phyloP scores from a whole-genome alignment of 495 filamentous ascomycete species.

The Daldinia bambusicola region DNA sequence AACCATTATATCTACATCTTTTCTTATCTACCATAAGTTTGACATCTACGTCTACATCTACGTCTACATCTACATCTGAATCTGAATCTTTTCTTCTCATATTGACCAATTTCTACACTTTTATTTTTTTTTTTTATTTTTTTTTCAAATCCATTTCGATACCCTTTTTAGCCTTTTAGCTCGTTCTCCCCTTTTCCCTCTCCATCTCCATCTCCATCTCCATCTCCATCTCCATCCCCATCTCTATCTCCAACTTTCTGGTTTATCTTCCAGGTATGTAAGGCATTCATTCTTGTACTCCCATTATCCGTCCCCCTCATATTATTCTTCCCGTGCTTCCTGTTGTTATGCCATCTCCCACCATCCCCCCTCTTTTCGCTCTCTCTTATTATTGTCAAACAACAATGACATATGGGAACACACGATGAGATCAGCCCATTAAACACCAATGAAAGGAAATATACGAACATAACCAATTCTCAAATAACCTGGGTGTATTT shows the following conservation, averaged over 20 bases:
- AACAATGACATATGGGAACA: background rate
- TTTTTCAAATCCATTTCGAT: constrained; percentile 2
- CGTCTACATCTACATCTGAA: constrained; percentile 17
- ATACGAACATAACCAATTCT: background rate
- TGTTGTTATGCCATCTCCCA: background rate
- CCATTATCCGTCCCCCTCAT: constrained; percentile 3
- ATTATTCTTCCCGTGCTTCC: constrained; percentile 10
- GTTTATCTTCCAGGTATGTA: background rate
- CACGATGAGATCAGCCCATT: background rate
- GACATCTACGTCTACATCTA: constrained; percentile 13
- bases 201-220: background rate
- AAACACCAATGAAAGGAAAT: constrained; percentile 24
- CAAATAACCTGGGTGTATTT: background rate
- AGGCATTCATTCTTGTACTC: constrained; percentile 1
- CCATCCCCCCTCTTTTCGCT: background rate
- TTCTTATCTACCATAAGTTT: too few species aligned
- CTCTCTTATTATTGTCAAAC: constrained; percentile 19
- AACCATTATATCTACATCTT: constrained; percentile 21
- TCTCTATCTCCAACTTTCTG: background rate
- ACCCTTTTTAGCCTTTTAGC: constrained; percentile 20
- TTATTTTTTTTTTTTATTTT: background rate
- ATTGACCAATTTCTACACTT: constrained; percentile 18
- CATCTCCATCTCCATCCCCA: background rate
- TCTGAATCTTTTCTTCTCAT: constrained; percentile 33
- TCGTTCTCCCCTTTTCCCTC: constrained; percentile 8